Conservation (phyloP, 1,284 basidiomycete genomes). For the Naganishia sp. region DNA sequence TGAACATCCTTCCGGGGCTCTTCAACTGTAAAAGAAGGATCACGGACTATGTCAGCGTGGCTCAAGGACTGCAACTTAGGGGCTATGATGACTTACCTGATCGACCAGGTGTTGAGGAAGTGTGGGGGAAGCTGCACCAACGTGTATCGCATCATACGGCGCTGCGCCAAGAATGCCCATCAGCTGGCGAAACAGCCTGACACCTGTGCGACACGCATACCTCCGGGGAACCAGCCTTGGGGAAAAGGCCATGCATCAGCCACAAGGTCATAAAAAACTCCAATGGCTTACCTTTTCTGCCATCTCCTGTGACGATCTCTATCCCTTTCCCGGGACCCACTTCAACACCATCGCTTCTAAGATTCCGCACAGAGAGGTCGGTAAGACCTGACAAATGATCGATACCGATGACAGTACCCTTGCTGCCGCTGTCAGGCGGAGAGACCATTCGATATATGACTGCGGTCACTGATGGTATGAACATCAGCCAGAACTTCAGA, state of each 20-base stretch:
- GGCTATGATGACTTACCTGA: slow-evolving; percentile 43
- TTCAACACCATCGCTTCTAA: slow-evolving; percentile 64
- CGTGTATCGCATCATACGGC: slow-evolving; percentile 88
- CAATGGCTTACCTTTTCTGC: slow-evolving; percentile 65
- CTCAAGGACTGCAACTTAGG: too few relatives aligned
- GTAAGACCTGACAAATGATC: slow-evolving; percentile 84
- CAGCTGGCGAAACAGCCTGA: neutral
- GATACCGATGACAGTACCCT: slow-evolving; percentile 74
- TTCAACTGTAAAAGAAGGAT: neutral
- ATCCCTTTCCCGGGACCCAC: slow-evolving; percentile 62
- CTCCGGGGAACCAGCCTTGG: neutral
- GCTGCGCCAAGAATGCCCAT: slow-evolving; percentile 52
- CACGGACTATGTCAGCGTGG: neutral
- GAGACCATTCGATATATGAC: slow-evolving; percentile 73
- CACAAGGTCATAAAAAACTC: neutral
- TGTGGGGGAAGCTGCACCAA: slow-evolving; percentile 83
- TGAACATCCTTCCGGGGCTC: slow-evolving; percentile 83
- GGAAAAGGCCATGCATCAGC: neutral
- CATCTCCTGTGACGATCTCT: slow-evolving; percentile 73
- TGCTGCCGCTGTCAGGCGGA: slow-evolving; percentile 36
- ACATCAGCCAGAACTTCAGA: neutral
- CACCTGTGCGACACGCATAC: neutral
- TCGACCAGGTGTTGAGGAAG: slow-evolving; percentile 74
- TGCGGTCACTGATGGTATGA: slow-evolving; percentile 54
- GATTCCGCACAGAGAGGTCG: slow-evolving; percentile 68